A percentile compares a stretch with the other conserved stretches of the same genome.
Conservation (phyloP, 2,329 filamentous ascomycete species). For the Botrytis cinerea region DNA sequence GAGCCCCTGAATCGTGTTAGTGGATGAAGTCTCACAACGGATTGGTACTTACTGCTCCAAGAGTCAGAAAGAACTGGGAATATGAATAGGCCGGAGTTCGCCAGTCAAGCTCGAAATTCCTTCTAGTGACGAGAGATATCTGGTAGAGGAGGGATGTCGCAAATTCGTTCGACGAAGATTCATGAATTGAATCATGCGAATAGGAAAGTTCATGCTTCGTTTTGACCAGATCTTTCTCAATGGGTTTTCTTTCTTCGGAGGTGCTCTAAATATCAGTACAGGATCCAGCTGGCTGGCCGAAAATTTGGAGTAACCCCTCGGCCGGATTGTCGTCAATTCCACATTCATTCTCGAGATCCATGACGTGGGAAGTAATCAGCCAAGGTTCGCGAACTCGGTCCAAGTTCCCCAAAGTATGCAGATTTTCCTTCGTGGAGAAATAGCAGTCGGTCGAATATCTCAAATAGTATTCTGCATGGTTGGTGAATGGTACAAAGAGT, state of each 20-base stretch:
- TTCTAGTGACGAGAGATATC: conserved; percentile 53
- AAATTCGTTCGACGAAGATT: conserved; percentile 49
- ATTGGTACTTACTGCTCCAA: background rate
- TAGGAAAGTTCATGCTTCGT: background rate
- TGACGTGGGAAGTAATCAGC: conserved; percentile 70
- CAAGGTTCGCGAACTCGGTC: conserved; percentile 41
- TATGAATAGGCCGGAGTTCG: conserved; percentile 58
- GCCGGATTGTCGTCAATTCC: conserved; percentile 72
- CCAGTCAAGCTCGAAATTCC: conserved; percentile 64
- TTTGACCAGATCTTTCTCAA: background rate
- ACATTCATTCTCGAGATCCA: conserved; percentile 65
- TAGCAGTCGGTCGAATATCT: conserved; percentile 78
- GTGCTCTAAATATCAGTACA: conserved; percentile 56
- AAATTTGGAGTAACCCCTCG: conserved; percentile 58
- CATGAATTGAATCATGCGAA: conserved; percentile 26
- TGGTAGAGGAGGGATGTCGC: conserved; percentile 61
- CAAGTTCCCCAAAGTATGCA: conserved; percentile 77
- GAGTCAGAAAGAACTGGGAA: conserved; percentile 26
- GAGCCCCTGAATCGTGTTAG: background rate
- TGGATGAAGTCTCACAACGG: background rate
- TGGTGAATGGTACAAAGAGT: conserved; percentile 95
- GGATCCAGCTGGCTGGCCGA: conserved; percentile 58
- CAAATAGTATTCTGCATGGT: conserved; percentile 87
- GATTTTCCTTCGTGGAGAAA: conserved; percentile 75
- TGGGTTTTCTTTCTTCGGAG: conserved; percentile 58